phyloP scores from a whole-genome alignment of 2,329 filamentous ascomycete genomes.

The Pyrenophora graminea region DNA sequence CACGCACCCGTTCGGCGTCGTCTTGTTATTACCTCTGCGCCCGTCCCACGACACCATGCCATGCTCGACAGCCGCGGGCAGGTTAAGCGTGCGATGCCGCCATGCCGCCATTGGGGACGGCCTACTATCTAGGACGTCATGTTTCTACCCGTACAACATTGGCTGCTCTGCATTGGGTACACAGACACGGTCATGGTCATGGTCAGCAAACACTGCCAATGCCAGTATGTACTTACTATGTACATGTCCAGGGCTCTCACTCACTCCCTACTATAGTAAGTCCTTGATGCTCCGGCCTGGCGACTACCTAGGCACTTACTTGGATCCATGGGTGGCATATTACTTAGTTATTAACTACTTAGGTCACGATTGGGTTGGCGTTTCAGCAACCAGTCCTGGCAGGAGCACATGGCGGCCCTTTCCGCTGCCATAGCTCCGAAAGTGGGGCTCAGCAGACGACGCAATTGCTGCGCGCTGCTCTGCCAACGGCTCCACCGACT shows the following conservation, averaged over 20 bases:
- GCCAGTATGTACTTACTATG: too few relatives aligned
- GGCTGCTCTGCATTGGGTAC: conserved; percentile 1
- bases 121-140: not conserved
- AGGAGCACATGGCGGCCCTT: conserved; percentile 13
- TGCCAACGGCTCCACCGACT: not conserved
- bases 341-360: not conserved
- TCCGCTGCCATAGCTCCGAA: conserved; percentile 17
- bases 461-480: conserved; percentile 4
- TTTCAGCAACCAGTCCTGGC: conserved; percentile 4
- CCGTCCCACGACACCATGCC: conserved; percentile 6
- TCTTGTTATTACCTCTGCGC: conserved; percentile 4
- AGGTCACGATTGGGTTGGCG: not conserved
- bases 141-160: conserved; percentile 4
- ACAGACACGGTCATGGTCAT: not conserved
- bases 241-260: too few relatives aligned
- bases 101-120: not conserved
- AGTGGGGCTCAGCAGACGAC: conserved; percentile 8
- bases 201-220: too few relatives aligned
- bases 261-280: too few relatives aligned
- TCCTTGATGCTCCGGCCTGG: too few relatives aligned
- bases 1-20: not conserved
- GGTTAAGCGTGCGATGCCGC: conserved; percentile 2
- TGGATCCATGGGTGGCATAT: not conserved
- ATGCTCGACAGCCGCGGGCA: conserved; percentile 6
- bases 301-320: too few relatives aligned